A percentile compares a stretch with the other conserved stretches of the same genome.
phyloP scores from a whole-genome alignment of 2,329 filamentous ascomycete species.

The Aspergillus aculeatus region DNA sequence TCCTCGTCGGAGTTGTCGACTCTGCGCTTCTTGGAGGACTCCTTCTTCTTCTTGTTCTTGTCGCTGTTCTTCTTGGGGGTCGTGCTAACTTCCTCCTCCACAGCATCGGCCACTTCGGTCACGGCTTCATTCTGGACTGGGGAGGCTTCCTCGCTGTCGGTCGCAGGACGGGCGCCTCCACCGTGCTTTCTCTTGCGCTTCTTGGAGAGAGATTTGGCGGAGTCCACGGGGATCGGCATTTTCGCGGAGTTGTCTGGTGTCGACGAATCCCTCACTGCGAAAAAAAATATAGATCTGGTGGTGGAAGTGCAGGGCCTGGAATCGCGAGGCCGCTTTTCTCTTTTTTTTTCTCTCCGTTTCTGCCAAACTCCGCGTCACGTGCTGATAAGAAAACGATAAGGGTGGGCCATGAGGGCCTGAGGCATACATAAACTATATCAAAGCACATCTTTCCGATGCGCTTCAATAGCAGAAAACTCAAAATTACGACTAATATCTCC shows the following conservation, averaged over 20 bases:
- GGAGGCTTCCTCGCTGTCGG: constrained; percentile 29
- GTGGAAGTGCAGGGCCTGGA: constrained; percentile 1
- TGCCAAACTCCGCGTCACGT: constrained; percentile 34
- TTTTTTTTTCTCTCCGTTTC: constrained; percentile 28
- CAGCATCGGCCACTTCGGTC: constrained; percentile 9
- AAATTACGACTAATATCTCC: too few relatives aligned
- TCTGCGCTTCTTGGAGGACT: constrained; percentile 40
- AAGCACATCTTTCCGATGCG: too few relatives aligned
- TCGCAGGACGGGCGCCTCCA: constrained; percentile 21
- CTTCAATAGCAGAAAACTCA: too few relatives aligned
- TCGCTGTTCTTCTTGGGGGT: constrained; percentile 16
- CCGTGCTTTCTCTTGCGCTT: constrained; percentile 49
- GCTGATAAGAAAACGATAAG: constrained; percentile 23
- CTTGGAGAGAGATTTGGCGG: constrained; percentile 39
- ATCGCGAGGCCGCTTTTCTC: constrained; percentile 19
- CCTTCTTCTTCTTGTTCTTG: constrained; percentile 24
- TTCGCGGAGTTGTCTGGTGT: constrained; percentile 19
- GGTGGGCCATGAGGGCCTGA: background rate
- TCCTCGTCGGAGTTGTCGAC: constrained; percentile 39
- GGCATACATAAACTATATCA: constrained; percentile 8
- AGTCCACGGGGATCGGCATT: constrained; percentile 39
- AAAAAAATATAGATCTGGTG: constrained; percentile 8
- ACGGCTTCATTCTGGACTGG: constrained; percentile 23
- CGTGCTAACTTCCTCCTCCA: constrained; percentile 19
- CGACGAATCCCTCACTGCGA: constrained; percentile 6